Conservation (phyloP, 495 filamentous ascomycete genomes). For the Glarea lozoyensis region DNA sequence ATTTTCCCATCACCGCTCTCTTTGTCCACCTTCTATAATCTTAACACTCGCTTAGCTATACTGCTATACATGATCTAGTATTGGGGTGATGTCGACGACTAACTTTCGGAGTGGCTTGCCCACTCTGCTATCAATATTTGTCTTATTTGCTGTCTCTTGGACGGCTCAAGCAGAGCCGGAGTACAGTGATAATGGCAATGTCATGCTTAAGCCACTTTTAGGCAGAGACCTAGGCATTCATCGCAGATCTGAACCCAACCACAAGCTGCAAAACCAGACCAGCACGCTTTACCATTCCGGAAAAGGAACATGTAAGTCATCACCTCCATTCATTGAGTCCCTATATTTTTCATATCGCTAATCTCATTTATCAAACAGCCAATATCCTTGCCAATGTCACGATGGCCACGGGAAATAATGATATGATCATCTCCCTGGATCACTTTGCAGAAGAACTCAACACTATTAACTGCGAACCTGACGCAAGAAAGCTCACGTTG, state of each 20-base stretch:
- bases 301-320: background rate
- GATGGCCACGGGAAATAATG: background rate
- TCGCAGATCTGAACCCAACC: background rate
- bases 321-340: background rate
- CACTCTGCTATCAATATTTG: too few relatives aligned
- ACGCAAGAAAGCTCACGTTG: too few relatives aligned
- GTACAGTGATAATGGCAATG: too few relatives aligned
- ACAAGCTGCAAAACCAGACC: background rate
- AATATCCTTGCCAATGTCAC: background rate
- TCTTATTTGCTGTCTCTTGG: too few relatives aligned
- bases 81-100: too few relatives aligned
- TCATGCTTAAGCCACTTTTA: background rate
- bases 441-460: background rate
- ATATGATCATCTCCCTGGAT: background rate
- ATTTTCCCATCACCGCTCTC: too few relatives aligned
- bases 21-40: too few relatives aligned
- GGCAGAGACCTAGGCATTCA: background rate
- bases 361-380: background rate
- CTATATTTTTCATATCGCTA: too few relatives aligned
- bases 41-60: too few relatives aligned
- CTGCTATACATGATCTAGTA: too few relatives aligned
- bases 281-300: background rate
- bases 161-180: too few relatives aligned
- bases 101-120: too few relatives aligned
- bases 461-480: background rate